Evolutionary conservation across 1,139 yeast genomes (phyloP).

Genomic region (Meyerozyma elateridarum): DNA sequence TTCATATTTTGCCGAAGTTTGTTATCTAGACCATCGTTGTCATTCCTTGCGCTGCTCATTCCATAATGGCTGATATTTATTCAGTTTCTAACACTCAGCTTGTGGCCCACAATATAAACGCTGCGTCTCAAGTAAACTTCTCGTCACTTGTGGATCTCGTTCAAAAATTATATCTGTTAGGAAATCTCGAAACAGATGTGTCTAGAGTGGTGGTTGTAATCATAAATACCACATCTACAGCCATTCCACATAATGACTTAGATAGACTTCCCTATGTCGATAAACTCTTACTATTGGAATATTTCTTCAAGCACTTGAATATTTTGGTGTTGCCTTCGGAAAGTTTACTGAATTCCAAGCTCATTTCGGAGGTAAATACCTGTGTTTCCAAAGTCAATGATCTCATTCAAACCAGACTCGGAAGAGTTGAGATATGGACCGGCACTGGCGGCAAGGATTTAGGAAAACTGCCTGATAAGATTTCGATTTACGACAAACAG

Average conservation of each 20-base stretch:
- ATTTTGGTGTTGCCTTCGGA: constrained; percentile 25
- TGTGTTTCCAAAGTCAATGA: constrained; percentile 24
- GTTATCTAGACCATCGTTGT: too few relatives aligned
- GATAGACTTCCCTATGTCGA: constrained; percentile 14
- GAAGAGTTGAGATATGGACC: constrained; percentile 54
- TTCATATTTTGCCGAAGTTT: too few relatives aligned
- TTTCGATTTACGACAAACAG: constrained; percentile 23
- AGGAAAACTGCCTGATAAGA: too few relatives aligned
- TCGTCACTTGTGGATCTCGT: background rate
- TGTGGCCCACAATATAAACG: too few relatives aligned
- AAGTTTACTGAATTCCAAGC: constrained; percentile 14
- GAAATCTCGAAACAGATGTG: background rate
- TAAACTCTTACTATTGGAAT: constrained; percentile 28
- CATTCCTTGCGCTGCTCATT: too few relatives aligned
- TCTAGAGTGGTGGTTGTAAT: background rate
- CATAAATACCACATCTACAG: too few relatives aligned
- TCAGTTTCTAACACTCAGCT: constrained; percentile 7
- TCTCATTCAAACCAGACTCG: constrained; percentile 34
- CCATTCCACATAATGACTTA: too few relatives aligned
- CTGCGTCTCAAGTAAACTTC: too few relatives aligned
- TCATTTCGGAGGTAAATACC: constrained; percentile 21
- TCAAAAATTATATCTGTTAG: background rate
- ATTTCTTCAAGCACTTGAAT: constrained; percentile 42
- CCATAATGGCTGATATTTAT: constrained; percentile 1
- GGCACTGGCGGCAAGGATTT: constrained; percentile 40